Evolutionary conservation across 352 stramenopile species (phyloP).

Genomic region (Globisporangium parvum): DNA sequence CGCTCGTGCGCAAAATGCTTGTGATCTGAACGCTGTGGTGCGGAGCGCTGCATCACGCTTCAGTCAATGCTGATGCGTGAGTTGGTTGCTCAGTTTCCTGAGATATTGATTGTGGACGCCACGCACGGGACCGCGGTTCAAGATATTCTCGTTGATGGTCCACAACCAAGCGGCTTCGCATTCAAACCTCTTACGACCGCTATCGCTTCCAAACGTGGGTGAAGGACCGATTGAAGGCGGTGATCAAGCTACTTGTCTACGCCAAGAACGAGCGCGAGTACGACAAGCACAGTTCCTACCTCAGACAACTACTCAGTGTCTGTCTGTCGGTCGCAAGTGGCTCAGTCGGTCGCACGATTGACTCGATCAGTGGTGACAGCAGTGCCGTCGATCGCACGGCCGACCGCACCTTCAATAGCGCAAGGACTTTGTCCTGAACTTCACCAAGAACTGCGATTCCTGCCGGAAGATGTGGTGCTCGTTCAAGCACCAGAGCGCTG

Average conservation of each 20-base stretch:
- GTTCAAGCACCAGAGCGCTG: constrained; percentile 9
- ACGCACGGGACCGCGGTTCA: no score
- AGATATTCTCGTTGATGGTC: no score
- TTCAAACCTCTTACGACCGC: constrained; percentile 5
- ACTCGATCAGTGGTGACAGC: no score
- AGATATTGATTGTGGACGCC: no score
- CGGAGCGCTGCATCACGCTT: no score
- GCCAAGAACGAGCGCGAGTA: constrained; percentile 9
- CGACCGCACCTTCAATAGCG: neutral
- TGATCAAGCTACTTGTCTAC: constrained; percentile 15
- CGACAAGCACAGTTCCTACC: constrained; percentile 6
- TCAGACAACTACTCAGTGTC: neutral
- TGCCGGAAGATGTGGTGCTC: constrained; percentile 14
- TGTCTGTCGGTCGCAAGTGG: neutral
- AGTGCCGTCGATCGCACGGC: neutral
- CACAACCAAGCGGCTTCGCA: constrained; percentile 16
- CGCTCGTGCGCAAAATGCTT: no score
- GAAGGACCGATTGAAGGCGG: constrained; percentile 12
- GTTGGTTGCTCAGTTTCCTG: no score
- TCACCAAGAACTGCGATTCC: constrained; percentile 20
- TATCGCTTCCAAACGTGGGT: constrained; percentile 16
- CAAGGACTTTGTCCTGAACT: constrained; percentile 15
- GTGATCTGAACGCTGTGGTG: no score
- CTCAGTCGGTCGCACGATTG: neutral
- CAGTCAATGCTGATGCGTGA: no score